Evolutionary conservation across 805 yeast genomes (phyloP).

Genomic region (Ogataea ganodermae): DNA sequence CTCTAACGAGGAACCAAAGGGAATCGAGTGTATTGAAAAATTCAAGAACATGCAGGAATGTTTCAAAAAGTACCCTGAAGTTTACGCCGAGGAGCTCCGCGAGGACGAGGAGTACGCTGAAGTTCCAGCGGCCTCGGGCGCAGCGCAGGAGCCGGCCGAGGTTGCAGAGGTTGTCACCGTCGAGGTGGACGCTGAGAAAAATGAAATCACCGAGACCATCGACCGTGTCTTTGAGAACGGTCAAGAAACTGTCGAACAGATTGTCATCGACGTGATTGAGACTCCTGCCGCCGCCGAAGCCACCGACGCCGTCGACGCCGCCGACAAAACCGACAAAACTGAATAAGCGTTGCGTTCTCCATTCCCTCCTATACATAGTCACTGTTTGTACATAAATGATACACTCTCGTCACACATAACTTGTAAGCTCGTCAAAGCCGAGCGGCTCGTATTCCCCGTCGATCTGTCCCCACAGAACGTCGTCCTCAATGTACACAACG

Average conservation of each 20-base stretch:
- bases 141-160: constrained; percentile 17
- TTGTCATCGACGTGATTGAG: neutral
- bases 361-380: neutral
- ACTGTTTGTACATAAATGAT: constrained; percentile 10
- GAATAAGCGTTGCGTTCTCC: too few relatives aligned
- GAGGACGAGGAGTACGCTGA: constrained; percentile 62
- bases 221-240: constrained; percentile 18
- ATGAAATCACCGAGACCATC: constrained; percentile 12
- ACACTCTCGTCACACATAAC: constrained; percentile 5
- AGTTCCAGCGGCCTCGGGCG: constrained; percentile 26
- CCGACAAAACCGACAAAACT: neutral
- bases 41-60: constrained; percentile 92
- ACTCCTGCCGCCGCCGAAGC: too few relatives aligned
- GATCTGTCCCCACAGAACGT: constrained; percentile 50
- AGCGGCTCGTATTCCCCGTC: constrained; percentile 44
- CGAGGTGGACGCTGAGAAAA: neutral
- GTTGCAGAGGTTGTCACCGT: constrained; percentile 16
- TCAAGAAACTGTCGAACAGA: constrained; percentile 12
- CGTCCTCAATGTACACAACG: constrained; percentile 57
- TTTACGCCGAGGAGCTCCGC: constrained; percentile 86
- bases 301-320: too few relatives aligned
- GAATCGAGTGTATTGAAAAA: constrained; percentile 89
- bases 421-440: constrained; percentile 35
- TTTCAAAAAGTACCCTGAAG: constrained; percentile 90
- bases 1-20: constrained; percentile 94